phyloP scores from a whole-genome alignment of 2,329 filamentous ascomycete species.

The Aspergillus sp. region DNA sequence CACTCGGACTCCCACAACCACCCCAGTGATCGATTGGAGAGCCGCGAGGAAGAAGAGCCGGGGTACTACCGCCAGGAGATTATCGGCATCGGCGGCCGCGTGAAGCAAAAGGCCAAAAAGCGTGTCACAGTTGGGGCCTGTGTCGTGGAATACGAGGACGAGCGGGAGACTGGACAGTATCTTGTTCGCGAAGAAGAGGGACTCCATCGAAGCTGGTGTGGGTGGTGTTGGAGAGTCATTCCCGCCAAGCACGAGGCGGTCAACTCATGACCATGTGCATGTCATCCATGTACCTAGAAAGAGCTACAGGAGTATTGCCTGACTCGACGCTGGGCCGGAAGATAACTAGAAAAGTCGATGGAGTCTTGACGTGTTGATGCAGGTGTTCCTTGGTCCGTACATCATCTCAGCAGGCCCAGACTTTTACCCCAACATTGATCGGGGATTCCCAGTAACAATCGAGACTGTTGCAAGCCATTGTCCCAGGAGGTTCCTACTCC shows the following conservation, averaged over 20 bases:
- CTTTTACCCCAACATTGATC: too few relatives aligned
- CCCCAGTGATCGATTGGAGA: constrained; percentile 15
- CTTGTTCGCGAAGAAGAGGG: constrained; percentile 70
- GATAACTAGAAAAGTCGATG: too few relatives aligned
- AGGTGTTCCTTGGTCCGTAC: too few relatives aligned
- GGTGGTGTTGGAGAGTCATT: constrained; percentile 81
- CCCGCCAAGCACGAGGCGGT: constrained; percentile 52
- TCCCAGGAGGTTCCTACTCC: not conserved
- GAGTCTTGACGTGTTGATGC: too few relatives aligned
- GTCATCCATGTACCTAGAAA: not conserved
- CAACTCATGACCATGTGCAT: not conserved
- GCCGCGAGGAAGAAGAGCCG: constrained; percentile 46
- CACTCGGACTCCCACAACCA: constrained; percentile 17
- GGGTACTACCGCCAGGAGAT: constrained; percentile 87
- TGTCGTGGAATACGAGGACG: constrained; percentile 83
- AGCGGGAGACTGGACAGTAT: constrained; percentile 64
- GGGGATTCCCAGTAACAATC: too few relatives aligned
- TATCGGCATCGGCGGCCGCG: constrained; percentile 81
- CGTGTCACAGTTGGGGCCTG: constrained; percentile 78
- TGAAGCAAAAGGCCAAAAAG: constrained; percentile 85
- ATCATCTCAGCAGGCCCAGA: too few relatives aligned
- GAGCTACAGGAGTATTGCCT: too few relatives aligned
- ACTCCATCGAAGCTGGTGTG: constrained; percentile 77
- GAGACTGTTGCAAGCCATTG: not conserved
- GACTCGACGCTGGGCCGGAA: too few relatives aligned